Conservation (phyloP, 1,284 basidiomycete species). For the Peniophora sp. region DNA sequence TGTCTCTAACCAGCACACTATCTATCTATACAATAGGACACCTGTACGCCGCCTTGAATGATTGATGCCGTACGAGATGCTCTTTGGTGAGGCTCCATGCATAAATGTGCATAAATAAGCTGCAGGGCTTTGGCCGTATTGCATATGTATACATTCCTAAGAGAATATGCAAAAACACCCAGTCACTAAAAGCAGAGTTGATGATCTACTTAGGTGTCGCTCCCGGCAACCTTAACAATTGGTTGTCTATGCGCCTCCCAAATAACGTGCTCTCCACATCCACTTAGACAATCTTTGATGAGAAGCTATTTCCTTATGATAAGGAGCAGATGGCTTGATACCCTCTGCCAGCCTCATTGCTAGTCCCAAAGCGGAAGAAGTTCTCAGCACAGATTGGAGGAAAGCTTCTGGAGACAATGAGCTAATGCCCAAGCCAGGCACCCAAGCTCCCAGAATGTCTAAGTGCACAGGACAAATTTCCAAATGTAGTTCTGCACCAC, state of each 20-base stretch:
- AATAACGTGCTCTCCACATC: not conserved
- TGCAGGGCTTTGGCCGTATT: not conserved
- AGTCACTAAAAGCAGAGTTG: not conserved
- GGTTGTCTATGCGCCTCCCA: not conserved
- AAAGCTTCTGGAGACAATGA: not conserved
- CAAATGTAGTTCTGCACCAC: not conserved
- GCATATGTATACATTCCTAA: conserved; percentile 1
- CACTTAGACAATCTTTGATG: not conserved
- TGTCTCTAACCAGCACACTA: too few relatives aligned
- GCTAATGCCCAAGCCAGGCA: not conserved
- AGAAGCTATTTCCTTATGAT: not conserved
- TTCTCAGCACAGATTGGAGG: not conserved
- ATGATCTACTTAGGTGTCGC: conserved; percentile 1
- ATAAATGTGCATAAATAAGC: too few relatives aligned
- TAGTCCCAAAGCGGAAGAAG: not conserved
- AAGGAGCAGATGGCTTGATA: not conserved
- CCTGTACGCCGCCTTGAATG: too few relatives aligned
- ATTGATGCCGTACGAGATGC: too few relatives aligned
- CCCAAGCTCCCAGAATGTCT: not conserved
- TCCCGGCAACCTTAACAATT: not conserved
- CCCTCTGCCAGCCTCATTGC: not conserved
- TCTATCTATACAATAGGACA: too few relatives aligned
- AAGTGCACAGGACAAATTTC: not conserved
- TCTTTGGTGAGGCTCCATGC: too few relatives aligned
- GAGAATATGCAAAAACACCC: not conserved